Conservation (phyloP, 441 rosid genomes). For the Mallotus repandus region DNA sequence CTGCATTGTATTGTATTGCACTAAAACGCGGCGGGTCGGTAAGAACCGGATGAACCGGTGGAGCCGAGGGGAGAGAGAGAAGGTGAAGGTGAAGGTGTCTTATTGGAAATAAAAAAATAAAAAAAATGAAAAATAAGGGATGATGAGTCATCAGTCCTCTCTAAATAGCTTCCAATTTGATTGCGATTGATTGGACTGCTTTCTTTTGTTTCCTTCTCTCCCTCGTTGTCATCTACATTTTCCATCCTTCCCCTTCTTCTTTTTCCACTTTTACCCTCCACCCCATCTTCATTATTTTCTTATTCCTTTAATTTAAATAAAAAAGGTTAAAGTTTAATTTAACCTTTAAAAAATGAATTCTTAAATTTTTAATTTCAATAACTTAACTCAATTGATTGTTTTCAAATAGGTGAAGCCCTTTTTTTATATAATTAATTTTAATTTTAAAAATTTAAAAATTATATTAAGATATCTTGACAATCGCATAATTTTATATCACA, state of each 20-base stretch:
- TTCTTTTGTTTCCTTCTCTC: conserved; percentile 12
- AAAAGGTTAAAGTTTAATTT: too few relatives aligned
- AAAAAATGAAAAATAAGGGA: background rate
- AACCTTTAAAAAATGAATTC: too few relatives aligned
- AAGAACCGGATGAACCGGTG: background rate
- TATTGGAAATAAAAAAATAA: background rate
- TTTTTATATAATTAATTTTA: too few relatives aligned
- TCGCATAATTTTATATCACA: too few relatives aligned
- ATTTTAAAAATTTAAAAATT: too few relatives aligned
- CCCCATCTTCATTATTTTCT: background rate
- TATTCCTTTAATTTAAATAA: background rate
- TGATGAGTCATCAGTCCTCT: conserved; percentile 15
- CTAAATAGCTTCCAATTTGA: conserved; percentile 3
- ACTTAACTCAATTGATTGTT: too few relatives aligned
- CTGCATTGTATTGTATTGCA: background rate
- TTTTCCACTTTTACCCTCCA: background rate
- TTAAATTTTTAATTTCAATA: too few relatives aligned
- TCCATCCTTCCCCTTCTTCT: background rate
- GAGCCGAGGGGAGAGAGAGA: background rate
- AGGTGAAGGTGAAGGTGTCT: background rate
- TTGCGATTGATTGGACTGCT: conserved; percentile 20
- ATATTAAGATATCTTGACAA: too few relatives aligned
- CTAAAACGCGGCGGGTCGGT: background rate
- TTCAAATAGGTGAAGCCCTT: too few relatives aligned
- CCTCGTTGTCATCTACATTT: conserved; percentile 10